Evolutionary conservation across 2,329 filamentous ascomycete species (phyloP).

Genomic region (Clonostachys rhizophaga): DNA sequence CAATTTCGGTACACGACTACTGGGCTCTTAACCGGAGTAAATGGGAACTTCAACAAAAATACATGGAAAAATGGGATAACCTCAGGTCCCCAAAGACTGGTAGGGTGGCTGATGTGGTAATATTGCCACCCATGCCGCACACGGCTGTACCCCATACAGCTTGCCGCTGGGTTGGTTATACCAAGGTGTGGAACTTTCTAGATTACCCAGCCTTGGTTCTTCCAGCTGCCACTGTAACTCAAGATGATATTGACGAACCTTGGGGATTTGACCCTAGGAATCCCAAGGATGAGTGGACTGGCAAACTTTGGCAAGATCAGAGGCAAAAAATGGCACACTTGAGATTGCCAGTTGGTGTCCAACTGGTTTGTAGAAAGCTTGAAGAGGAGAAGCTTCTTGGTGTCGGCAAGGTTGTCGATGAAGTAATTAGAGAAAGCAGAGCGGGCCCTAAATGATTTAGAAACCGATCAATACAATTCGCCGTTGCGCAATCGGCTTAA

Average conservation of each 20-base stretch:
- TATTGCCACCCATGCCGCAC: conserved; percentile 59
- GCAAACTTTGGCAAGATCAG: conserved; percentile 6
- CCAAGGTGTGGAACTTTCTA: conserved; percentile 20
- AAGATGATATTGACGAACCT: conserved; percentile 27
- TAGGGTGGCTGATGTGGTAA: conserved; percentile 44
- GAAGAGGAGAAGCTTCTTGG: conserved; percentile 52
- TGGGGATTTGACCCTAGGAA: conserved; percentile 9
- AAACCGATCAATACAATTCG: no score
- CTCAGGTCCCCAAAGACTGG: conserved; percentile 35
- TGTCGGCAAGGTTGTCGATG: conserved; percentile 27
- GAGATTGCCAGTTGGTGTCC: conserved; percentile 39
- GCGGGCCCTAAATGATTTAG: no score
- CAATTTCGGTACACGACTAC: conserved; percentile 60
- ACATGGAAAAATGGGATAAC: conserved; percentile 54
- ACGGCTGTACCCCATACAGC: conserved; percentile 38
- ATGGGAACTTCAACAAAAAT: conserved; percentile 26
- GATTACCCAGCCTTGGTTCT: conserved; percentile 18
- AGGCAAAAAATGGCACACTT: conserved; percentile 8
- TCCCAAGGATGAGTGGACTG: conserved; percentile 10
- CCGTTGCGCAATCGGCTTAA: no score
- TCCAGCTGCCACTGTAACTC: conserved; percentile 24
- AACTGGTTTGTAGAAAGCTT: conserved; percentile 44
- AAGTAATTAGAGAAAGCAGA: neutral
- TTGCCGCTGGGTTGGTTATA: conserved; percentile 42
- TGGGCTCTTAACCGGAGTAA: conserved; percentile 64